Conservation (phyloP, 345 rosid species). For the Euphorbia peplus region DNA sequence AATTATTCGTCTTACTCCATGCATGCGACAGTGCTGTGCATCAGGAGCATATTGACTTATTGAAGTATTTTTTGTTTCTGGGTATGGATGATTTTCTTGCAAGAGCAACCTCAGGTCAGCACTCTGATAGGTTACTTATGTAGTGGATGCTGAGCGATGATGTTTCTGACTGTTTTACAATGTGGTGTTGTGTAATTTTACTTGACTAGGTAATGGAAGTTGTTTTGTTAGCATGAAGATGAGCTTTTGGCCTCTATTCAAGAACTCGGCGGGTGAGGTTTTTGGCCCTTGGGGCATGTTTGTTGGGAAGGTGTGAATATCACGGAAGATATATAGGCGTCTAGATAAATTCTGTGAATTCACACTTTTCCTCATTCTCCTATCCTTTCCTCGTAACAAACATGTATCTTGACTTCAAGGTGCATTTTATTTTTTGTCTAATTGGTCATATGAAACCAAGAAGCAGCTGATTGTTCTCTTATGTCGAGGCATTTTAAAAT, state of each 20-base stretch:
- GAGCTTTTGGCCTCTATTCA: neutral
- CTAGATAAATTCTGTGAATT: neutral
- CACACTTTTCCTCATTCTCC: neutral
- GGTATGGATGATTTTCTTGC: conserved; percentile 10
- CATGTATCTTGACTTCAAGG: neutral
- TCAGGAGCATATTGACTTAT: conserved; percentile 2
- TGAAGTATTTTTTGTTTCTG: conserved; percentile 11
- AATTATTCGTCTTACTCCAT: neutral
- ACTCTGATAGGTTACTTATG: neutral
- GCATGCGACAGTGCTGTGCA: conserved; percentile 10
- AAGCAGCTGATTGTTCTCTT: neutral
- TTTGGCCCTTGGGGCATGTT: neutral
- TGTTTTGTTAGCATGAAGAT: conserved; percentile 14
- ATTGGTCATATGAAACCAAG: neutral
- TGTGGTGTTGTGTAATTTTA: conserved; percentile 1
- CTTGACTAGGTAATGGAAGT: conserved; percentile 14
- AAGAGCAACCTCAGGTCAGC: conserved; percentile 14
- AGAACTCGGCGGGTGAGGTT: neutral
- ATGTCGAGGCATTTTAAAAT: neutral
- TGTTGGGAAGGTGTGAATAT: neutral
- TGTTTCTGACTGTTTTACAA: conserved; percentile 11
- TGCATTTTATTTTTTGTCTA: neutral
- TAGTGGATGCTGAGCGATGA: neutral
- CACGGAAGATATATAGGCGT: neutral
- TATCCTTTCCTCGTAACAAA: neutral